Evolutionary conservation across 2,329 filamentous ascomycete genomes (phyloP).

Genomic region (Colletotrichum sp.): DNA sequence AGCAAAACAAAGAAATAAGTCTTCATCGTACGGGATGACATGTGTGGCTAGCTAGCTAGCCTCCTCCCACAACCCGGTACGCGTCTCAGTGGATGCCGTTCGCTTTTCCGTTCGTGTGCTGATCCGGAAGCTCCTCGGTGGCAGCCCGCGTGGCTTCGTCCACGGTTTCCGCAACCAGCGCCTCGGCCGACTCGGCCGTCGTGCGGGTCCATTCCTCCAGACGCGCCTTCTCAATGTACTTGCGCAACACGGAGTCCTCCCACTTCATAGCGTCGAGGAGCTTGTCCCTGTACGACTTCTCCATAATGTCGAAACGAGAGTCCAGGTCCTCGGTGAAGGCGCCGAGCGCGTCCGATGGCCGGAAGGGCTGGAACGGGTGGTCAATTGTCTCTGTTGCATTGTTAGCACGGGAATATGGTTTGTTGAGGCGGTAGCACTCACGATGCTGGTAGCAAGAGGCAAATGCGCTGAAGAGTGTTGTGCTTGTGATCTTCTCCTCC

Average conservation of each 20-base stretch:
- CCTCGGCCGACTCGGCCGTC: slow-evolving; percentile 41
- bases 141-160: slow-evolving; percentile 30
- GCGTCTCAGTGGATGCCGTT: slow-evolving; percentile 15
- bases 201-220: slow-evolving; percentile 70
- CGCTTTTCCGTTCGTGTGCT: slow-evolving; percentile 17
- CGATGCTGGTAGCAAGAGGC: slow-evolving; percentile 67
- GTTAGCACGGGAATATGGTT: slow-evolving; percentile 28
- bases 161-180: slow-evolving; percentile 34
- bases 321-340: slow-evolving; percentile 68
- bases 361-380: slow-evolving; percentile 48
- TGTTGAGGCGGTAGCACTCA: slow-evolving; percentile 36
- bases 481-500: slow-evolving; percentile 65
- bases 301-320: slow-evolving; percentile 62
- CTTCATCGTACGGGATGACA: background rate
- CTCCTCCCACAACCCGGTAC: background rate
- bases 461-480: slow-evolving; percentile 72
- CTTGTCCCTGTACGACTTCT: slow-evolving; percentile 68
- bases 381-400: slow-evolving; percentile 43
- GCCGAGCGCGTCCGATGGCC: slow-evolving; percentile 60
- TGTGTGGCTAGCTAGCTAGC: background rate
- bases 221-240: slow-evolving; percentile 70
- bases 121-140: background rate
- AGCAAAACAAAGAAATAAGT: background rate
- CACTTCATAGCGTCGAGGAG: slow-evolving; percentile 74
- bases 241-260: slow-evolving; percentile 72